A percentile compares a stretch with the other conserved stretches of the same genome.
phyloP scores from a whole-genome alignment of 805 yeast genomes.

The Isabelozyma pseudorhagii region DNA sequence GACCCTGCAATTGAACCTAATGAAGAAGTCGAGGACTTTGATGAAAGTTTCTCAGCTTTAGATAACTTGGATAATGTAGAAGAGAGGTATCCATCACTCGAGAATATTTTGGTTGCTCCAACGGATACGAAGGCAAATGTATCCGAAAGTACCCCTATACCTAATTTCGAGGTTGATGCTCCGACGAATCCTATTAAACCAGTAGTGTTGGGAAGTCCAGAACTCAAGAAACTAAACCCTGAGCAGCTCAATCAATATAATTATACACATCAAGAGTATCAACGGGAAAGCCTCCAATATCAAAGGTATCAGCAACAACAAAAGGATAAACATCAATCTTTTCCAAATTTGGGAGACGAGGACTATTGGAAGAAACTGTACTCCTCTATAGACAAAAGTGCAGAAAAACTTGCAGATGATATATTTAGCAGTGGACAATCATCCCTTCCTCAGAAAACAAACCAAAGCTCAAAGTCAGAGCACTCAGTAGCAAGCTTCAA shows the following conservation, averaged over 20 bases:
- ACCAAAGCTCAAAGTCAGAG: conserved; percentile 18
- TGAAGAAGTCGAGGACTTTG: conserved; percentile 5
- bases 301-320: conserved; percentile 8
- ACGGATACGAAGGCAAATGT: neutral
- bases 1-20: neutral
- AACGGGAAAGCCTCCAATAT: conserved; percentile 14
- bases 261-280: conserved; percentile 16
- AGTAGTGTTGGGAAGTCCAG: conserved; percentile 8
- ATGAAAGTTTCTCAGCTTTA: conserved; percentile 28
- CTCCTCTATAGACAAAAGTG: conserved; percentile 22
- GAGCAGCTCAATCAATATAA: conserved; percentile 22
- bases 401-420: conserved; percentile 38
- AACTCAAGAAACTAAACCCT: conserved; percentile 11
- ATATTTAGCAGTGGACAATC: conserved; percentile 26
- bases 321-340: conserved; percentile 4
- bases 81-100: conserved; percentile 51
- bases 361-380: conserved; percentile 38
- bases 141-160: neutral
- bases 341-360: conserved; percentile 20
- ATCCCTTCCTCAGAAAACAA: conserved; percentile 10
- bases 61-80: conserved; percentile 45
- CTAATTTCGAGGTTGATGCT: neutral
- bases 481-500: conserved; percentile 2
- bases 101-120: conserved; percentile 17
- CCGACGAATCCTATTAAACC: conserved; percentile 12